phyloP scores from a whole-genome alignment of 768 basidiomycete species.

The Hericium alpestre region DNA sequence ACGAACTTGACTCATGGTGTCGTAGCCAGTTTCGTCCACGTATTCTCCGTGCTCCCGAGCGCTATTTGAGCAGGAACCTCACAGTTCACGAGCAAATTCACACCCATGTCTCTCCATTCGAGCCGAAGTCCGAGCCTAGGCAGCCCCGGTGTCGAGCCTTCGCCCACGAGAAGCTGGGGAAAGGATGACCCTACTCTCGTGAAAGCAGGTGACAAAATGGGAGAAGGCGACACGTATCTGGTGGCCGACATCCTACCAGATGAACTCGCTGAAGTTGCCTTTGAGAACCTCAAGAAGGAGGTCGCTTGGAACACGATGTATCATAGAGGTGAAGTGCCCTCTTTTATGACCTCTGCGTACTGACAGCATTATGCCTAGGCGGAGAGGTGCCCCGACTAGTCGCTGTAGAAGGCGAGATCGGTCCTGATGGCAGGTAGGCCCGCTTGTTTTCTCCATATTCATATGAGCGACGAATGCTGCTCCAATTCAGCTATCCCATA shows the following conservation, averaged over 20 bases:
- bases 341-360: background rate
- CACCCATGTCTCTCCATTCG: no score
- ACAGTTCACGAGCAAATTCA: no score
- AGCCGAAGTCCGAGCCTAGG: no score
- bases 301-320: constrained; percentile 68
- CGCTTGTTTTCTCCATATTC: constrained; percentile 18
- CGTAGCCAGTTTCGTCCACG: no score
- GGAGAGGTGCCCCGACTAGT: constrained; percentile 64
- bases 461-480: constrained; percentile 4
- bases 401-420: constrained; percentile 50
- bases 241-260: constrained; percentile 45
- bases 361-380: constrained; percentile 27
- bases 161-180: no score
- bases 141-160: no score
- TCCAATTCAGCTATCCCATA: constrained; percentile 47
- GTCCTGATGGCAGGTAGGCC: constrained; percentile 36
- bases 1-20: no score
- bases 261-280: constrained; percentile 44
- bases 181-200: background rate
- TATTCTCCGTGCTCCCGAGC: no score
- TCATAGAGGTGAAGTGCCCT: constrained; percentile 46
- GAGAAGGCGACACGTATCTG: constrained; percentile 62
- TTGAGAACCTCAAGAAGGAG: constrained; percentile 48
- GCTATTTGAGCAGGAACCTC: no score
- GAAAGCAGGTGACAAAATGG: constrained; percentile 30